phyloP scores from a whole-genome alignment of 495 filamentous ascomycete species.

The Neurospora sp. region DNA sequence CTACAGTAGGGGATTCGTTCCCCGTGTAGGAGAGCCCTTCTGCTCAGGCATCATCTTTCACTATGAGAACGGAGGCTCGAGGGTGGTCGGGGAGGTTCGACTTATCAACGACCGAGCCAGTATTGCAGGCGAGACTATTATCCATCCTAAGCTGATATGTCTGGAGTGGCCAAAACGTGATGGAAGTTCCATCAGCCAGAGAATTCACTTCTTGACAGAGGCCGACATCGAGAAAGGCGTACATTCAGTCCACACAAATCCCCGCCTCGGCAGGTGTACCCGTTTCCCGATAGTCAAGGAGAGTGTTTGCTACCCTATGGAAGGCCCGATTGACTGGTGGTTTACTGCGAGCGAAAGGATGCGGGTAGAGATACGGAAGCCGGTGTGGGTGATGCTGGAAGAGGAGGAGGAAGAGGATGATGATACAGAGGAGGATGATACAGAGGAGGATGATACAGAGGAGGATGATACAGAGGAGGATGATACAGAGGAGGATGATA shows the following conservation, averaged over 20 bases:
- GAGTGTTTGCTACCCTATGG: background rate
- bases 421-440: background rate
- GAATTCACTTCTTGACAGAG: background rate
- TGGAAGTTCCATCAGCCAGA: background rate
- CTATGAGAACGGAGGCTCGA: background rate
- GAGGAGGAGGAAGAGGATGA: too few relatives aligned
- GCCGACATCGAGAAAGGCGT: background rate
- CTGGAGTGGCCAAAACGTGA: background rate
- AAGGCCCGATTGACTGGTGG: background rate
- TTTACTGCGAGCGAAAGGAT: background rate
- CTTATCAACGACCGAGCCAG: background rate
- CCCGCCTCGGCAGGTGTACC: background rate
- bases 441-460: background rate
- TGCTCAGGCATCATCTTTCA: background rate
- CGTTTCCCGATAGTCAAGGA: background rate
- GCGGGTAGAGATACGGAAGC: background rate
- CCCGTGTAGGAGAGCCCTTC: background rate
- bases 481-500: background rate
- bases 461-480: background rate
- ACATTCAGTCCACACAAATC: background rate
- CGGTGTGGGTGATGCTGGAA: accelerated
- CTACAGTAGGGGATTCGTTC: background rate
- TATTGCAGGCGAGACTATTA: background rate
- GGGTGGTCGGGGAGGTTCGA: background rate
- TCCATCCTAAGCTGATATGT: background rate